Evolutionary conservation across 805 yeast genomes (phyloP).

Genomic region (Kodamaea neixiangensis): DNA sequence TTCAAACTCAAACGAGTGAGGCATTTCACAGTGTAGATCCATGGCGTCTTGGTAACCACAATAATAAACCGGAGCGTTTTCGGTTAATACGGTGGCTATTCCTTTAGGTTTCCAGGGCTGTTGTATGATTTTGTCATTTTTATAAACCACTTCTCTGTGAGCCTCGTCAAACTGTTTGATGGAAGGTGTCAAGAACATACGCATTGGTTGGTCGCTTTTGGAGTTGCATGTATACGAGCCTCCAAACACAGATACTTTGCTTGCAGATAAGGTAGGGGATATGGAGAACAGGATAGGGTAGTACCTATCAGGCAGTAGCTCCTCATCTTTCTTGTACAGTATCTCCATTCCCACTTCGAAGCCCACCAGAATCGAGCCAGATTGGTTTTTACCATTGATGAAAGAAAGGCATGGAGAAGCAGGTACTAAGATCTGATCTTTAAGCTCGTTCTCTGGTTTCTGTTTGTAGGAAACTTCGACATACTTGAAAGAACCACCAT

Average conservation of each 20-base stretch:
- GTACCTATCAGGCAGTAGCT: not conserved
- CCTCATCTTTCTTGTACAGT: not conserved
- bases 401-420: slow-evolving; percentile 6
- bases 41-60: slow-evolving; percentile 5
- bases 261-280: not conserved
- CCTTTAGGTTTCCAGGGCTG: not conserved
- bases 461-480: slow-evolving; percentile 3
- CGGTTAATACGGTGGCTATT: not conserved
- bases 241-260: not conserved
- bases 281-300: not conserved
- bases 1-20: slow-evolving; percentile 1
- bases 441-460: not conserved
- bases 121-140: not conserved
- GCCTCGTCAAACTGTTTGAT: not conserved
- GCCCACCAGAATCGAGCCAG: slow-evolving; percentile 1
- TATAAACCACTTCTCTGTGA: not conserved
- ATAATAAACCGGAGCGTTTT: not conserved
- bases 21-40: slow-evolving; percentile 8
- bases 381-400: not conserved
- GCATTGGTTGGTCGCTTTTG: not conserved
- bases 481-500: not conserved
- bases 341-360: not conserved
- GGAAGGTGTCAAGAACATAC: slow-evolving; percentile 4
- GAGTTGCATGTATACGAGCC: not conserved
- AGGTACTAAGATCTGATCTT: slow-evolving; percentile 1